Evolutionary conservation across 2,329 filamentous ascomycete species (phyloP).

Genomic region (Coleophoma cylindrospora): DNA sequence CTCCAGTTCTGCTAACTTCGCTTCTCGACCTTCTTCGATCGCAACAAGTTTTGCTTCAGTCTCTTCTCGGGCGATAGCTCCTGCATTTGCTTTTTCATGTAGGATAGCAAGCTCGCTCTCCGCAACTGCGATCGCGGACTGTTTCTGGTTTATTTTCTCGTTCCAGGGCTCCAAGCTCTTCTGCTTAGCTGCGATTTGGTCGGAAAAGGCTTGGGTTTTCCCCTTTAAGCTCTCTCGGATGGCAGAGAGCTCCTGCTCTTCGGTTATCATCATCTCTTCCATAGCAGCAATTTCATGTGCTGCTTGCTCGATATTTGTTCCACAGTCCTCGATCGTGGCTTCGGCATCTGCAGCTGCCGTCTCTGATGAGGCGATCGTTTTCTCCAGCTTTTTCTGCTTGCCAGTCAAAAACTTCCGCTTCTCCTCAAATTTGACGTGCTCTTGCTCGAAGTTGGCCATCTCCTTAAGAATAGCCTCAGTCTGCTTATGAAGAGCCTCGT

Average conservation of each 20-base stretch:
- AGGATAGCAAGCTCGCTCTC: slow-evolving; percentile 93
- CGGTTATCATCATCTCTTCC: slow-evolving; percentile 69
- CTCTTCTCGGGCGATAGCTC: slow-evolving; percentile 78
- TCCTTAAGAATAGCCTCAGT: slow-evolving; percentile 78
- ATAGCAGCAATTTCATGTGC: slow-evolving; percentile 69
- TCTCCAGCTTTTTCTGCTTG: slow-evolving; percentile 94
- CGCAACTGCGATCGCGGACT: slow-evolving; percentile 88
- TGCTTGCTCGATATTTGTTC: slow-evolving; percentile 72
- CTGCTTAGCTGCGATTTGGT: slow-evolving; percentile 87
- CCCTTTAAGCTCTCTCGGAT: slow-evolving; percentile 88
- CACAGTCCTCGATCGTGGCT: slow-evolving; percentile 72
- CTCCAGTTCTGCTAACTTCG: slow-evolving; percentile 71
- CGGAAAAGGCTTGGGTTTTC: slow-evolving; percentile 91
- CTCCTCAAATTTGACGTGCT: slow-evolving; percentile 95
- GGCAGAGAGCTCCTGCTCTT: slow-evolving; percentile 76
- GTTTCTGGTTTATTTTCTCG: slow-evolving; percentile 94
- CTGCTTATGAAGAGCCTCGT: slow-evolving; percentile 76
- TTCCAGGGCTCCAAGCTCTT: slow-evolving; percentile 95
- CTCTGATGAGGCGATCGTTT: slow-evolving; percentile 73
- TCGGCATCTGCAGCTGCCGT: slow-evolving; percentile 69
- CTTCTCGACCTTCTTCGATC: slow-evolving; percentile 65
- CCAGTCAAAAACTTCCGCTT: slow-evolving; percentile 89
- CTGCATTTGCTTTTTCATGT: slow-evolving; percentile 82
- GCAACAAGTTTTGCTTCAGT: slow-evolving; percentile 71
- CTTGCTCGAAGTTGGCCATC: slow-evolving; percentile 89